Evolutionary conservation across 495 filamentous ascomycete species (phyloP).

Genomic region (Haplographium delicatum): DNA sequence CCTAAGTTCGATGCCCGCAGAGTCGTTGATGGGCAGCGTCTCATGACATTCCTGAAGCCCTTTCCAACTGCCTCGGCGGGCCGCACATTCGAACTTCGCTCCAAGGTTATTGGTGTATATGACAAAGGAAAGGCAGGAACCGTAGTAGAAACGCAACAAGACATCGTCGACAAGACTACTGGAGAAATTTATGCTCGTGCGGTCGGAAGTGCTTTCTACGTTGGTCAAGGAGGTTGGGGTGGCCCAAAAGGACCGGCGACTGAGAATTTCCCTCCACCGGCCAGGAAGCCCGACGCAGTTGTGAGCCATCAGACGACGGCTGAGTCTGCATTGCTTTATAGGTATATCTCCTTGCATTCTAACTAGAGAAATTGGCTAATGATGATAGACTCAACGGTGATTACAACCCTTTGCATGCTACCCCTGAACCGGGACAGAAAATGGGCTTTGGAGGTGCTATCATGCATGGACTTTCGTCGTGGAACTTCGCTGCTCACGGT

Average conservation of each 20-base stretch:
- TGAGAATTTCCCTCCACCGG: constrained; percentile 67
- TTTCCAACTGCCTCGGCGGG: constrained; percentile 70
- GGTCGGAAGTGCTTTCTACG: constrained; percentile 67
- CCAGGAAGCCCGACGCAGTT: constrained; percentile 67
- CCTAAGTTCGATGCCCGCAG: constrained; percentile 70
- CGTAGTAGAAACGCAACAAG: constrained; percentile 74
- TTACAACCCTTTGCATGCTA: constrained; percentile 87
- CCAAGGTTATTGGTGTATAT: constrained; percentile 80
- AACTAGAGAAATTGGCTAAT: too few relatives aligned
- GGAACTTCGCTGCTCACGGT: constrained; percentile 76
- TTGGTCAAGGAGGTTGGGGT: constrained; percentile 83
- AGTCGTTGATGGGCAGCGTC: constrained; percentile 82
- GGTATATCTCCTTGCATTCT: constrained; percentile 39
- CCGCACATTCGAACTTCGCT: constrained; percentile 67
- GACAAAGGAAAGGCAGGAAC: constrained; percentile 85
- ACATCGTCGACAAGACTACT: constrained; percentile 62
- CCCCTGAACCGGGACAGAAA: constrained; percentile 73
- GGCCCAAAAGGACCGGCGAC: constrained; percentile 83
- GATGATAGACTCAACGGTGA: constrained; percentile 67
- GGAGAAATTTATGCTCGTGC: constrained; percentile 70
- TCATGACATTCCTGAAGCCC: constrained; percentile 70
- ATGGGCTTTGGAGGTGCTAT: constrained; percentile 90
- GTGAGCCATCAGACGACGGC: constrained; percentile 60
- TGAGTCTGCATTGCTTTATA: constrained; percentile 71
- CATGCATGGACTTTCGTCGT: constrained; percentile 82